Evolutionary conservation across 768 basidiomycete species (phyloP), one percentile per base, ranked within the genome.

Genomic region (Trametes coccinea): DNA sequence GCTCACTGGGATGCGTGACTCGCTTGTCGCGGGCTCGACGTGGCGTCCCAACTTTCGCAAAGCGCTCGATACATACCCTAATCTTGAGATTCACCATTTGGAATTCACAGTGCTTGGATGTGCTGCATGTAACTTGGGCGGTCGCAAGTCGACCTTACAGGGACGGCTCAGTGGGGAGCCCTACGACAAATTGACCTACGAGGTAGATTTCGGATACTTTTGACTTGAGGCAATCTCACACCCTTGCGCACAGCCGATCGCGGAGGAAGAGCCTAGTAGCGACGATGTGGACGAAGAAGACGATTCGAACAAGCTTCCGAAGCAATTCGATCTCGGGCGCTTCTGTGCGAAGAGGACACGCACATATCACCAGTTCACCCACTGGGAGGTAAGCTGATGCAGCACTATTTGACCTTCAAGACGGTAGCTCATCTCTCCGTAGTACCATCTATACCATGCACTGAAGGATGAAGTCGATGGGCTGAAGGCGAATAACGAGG

Each of bases 111-210:
- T 84, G 22, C 84, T 86, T 2, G 76, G 76, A 16, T 97, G 94
- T 69, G 90, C 95, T 72, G 93, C 92, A 22, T 96, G 94, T 71
- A 83, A 88, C 73, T 79, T 93, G 34, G 84, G 87, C 43, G 82
- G 85, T 17, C 81, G 90, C 60, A 71, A 84, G 67, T 90, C 91
- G 27, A 90, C 84, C 7, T 66, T 86, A 7, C 62, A 80, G 10
- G 90, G 88, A 0, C 77, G 81, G 49, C 68, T 95, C 41, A 79
- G 79, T 53, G 94, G 94, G 5, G 67, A 74, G 9, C 80, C 84
- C n/a, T 96, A 95, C 70, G 82, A 93, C 66, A 71, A 66, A n/a
- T 71, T 80, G 56, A 90, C 89, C 44, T 93, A 88, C 61, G 81
- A 88, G 76, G 86, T 84, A 67, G 59, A 69, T 70, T 27, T 47